Conservation (phyloP, 805 yeast species). For the Wickerhamomyces mucosus region DNA sequence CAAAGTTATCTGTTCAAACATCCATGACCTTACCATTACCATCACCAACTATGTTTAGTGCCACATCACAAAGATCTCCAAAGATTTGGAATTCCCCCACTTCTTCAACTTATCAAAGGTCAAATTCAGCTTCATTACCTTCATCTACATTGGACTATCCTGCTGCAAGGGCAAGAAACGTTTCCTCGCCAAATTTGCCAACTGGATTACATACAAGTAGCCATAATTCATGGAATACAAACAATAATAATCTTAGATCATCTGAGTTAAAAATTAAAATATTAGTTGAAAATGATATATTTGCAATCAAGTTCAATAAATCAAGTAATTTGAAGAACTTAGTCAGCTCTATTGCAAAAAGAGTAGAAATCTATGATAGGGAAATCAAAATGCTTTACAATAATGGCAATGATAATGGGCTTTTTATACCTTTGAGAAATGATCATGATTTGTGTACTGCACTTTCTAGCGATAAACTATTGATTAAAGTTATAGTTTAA, state of each 20-base stretch:
- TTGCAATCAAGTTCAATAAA: slow-evolving; percentile 14
- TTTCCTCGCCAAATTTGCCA: slow-evolving; percentile 2
- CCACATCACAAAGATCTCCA: slow-evolving; percentile 9
- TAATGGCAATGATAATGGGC: slow-evolving; percentile 8
- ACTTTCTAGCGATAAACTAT: slow-evolving; percentile 1
- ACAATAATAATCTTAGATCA: slow-evolving; percentile 3
- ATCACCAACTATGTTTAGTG: neutral
- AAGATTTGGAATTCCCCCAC: slow-evolving; percentile 18
- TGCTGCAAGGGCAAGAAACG: neutral
- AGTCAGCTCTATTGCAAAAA: slow-evolving; percentile 14
- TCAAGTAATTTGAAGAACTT: slow-evolving; percentile 4
- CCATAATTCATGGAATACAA: slow-evolving; percentile 5
- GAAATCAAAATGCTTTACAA: slow-evolving; percentile 11
- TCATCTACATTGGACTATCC: slow-evolving; percentile 2
- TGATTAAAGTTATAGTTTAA: neutral
- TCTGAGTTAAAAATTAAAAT: neutral
- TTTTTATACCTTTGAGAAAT: slow-evolving; percentile 12
- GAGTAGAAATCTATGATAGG: slow-evolving; percentile 14
- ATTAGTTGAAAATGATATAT: slow-evolving; percentile 15
- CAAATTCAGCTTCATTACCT: slow-evolving; percentile 1
- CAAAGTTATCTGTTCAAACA: slow-evolving; percentile 13
- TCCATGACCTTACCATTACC: slow-evolving; percentile 20
- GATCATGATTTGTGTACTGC: slow-evolving; percentile 14
- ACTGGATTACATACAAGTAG: slow-evolving; percentile 5
- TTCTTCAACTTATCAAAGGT: neutral